Percentiles rank a stretch among this genome's conserved stretches.
Conservation (phyloP, 495 filamentous ascomycete species). For the Hyaloscypha hepaticicola region DNA sequence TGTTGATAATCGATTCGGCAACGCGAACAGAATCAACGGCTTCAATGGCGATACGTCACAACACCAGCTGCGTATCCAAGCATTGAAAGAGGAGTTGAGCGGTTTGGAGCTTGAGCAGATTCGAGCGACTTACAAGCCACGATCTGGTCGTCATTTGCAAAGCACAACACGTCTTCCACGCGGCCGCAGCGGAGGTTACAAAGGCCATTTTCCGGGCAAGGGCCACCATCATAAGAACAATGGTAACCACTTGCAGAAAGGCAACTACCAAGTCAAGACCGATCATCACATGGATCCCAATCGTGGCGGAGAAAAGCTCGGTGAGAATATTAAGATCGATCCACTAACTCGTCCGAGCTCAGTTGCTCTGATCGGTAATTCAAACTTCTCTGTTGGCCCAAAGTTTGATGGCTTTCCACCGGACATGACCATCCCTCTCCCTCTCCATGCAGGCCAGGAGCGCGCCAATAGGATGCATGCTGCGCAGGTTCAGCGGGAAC, state of each 20-base stretch:
- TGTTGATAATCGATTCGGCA: constrained; percentile 15
- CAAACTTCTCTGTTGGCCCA: not conserved
- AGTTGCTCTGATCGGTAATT: not conserved
- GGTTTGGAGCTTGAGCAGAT: not conserved
- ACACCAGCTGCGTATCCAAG: not conserved
- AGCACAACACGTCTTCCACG: not conserved
- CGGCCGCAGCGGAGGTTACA: no score
- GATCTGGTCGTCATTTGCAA: not conserved
- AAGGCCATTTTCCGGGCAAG: no score
- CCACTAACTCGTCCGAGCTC: not conserved
- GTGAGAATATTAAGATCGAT: not conserved
- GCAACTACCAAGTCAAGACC: not conserved
- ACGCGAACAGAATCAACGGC: not conserved
- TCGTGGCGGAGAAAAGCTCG: no score
- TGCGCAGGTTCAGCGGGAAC: not conserved
- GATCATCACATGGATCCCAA: no score
- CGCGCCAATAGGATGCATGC: not conserved
- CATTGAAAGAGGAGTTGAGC: not conserved
- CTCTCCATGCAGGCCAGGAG: not conserved
- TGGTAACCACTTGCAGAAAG: not conserved
- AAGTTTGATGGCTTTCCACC: not conserved
- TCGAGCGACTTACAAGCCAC: not conserved
- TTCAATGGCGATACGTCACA: not conserved
- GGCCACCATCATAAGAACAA: not conserved
- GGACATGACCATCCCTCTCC: not conserved